Evolutionary conservation across 495 filamentous ascomycete species (phyloP), one percentile per base, ranked within the genome.

Genomic region (Parathielavia appendiculata): DNA sequence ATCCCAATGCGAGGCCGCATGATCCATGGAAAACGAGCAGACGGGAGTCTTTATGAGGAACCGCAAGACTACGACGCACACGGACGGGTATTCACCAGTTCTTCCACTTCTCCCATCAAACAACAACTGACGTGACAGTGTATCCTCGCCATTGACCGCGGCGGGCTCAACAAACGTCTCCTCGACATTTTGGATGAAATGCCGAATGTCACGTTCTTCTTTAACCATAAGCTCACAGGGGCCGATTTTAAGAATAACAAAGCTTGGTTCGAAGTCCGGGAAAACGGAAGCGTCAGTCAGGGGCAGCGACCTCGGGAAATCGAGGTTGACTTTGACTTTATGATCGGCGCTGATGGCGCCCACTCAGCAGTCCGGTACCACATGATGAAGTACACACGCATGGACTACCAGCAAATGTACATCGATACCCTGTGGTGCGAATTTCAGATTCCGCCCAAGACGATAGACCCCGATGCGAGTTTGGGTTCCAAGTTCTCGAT

Each of bases 341-440:
- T 97, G 63, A 88, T 99, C 35, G 93, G 93, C n/a, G 91, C 92
- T 30, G 93, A 99, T 66, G 93, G 93, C 7, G 95, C 93, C 0
- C 93, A 97, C 74, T 97, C 92, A 0, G 83, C 90, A 43, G 83
- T 89, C 4, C 79, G 93, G 45, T 93, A 88, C 70, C 89, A 97
- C 67, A 78, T 97, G 75, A 97, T 97, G 91, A 96, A 96, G 72
- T 96, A 77, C 65, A 79, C 84, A 5, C 83, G 89, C 7, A 88
- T 97, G 79, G 81, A 90, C 68, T 97, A 96, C 66, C 81, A 92
- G 57, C 93, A 99, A 69, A 84, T 91, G 66, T 99, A 99, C 68
- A 91, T 99, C 71, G 91, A 96, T 70, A 92, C 92, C 0, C 74
- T 97, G 10, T 99, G 93, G 93, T 96, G 93, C 74, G 95, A 99